Evolutionary conservation across 2,329 filamentous ascomycete species (phyloP).

Genomic region (Verticillium zaregamsianum): DNA sequence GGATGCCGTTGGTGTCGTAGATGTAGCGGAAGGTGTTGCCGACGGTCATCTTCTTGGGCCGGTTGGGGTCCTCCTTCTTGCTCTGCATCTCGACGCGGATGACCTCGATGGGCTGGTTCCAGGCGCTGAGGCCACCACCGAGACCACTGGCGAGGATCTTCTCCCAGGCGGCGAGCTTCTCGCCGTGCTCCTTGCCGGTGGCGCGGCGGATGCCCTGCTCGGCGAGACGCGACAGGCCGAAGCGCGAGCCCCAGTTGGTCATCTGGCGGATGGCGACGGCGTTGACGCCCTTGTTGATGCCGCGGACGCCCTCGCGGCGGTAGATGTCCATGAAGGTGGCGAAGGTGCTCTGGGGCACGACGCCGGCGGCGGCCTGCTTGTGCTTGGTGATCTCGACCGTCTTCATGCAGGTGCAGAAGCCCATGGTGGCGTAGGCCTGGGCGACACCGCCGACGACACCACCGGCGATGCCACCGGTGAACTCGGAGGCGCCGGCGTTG

Average conservation of each 20-base stretch:
- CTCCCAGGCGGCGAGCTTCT: conserved; percentile 75
- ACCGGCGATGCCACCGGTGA: conserved; percentile 82
- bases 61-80: conserved; percentile 96
- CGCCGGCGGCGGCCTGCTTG: conserved; percentile 81
- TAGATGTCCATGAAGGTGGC: conserved; percentile 97
- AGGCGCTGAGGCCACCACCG: conserved; percentile 91
- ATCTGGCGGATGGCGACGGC: conserved; percentile 98
- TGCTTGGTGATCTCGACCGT: conserved; percentile 99
- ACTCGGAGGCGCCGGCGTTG: conserved; percentile 76
- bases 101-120: conserved; percentile 99
- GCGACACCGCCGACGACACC: conserved; percentile 93
- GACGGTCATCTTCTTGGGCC: conserved; percentile 98
- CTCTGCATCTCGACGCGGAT: conserved; percentile 99
- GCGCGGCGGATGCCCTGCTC: conserved; percentile 79
- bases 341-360: conserved; percentile 86
- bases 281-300: conserved; percentile 98
- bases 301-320: conserved; percentile 84
- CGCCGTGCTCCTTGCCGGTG: conserved; percentile 73
- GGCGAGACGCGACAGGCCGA: conserved; percentile 87
- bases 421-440: conserved; percentile 99
- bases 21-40: conserved; percentile 84
- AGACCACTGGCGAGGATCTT: conserved; percentile 84
- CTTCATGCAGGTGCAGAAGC: conserved; percentile 99
- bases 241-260: conserved; percentile 98
- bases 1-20: conserved; percentile 81